Base-by-base conservation (phyloP, 352 stramenopile genomes). In the Pythium aquatile region DNA sequence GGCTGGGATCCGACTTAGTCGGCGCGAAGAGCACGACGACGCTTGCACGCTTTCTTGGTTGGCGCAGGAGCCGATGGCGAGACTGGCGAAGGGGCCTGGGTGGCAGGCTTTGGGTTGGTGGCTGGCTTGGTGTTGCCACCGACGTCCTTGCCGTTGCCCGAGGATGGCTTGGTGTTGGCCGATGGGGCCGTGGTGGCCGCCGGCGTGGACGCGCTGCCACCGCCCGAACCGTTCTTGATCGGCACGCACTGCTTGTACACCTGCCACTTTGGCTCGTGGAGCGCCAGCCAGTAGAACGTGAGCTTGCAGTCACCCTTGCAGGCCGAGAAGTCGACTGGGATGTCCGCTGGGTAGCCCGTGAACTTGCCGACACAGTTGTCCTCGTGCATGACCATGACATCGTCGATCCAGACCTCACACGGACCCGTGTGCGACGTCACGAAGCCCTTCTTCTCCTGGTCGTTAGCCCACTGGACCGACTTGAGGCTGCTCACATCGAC, bases 331-430 rank as follows among this genome's bases (percentile, higher is more conserved):
- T 74, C 54, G 7, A 83, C 58, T 17, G 75, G 75, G 3, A 83
- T 48, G 3, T 57, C 46, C 28, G 75, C 75, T 17, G 75, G 75
- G 66, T 76, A 78, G 32, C 55, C 56, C 20, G 67, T 68, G 65
- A 67, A 83, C 56, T 66, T 65, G 28, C 53, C 63, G 37, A 69
- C 64, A 48, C 79, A 88, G 63, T 88, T 75, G 51, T 84, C 66
- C 24, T 83, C 72, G 32, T 81, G 72, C 39, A 75, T 59, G 29
- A 84, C 68, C 65, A 65, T 73, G 4, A 61, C 73, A 59, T 87
- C 63, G 58, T 80, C 70, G 47, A 88, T 81, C 76, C 76, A 88
- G 46, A 78, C 66, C 59, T 88, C 77, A 42, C 79, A 88, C 42
- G 79, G 77, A 20, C 79, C 79, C 28, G 74, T 70, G 66, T 87